These are phyloP conservation scores for Cocos nucifera DNA, from an alignment of 176 grass and related monocot species.

Conservation along the genomic window DNA sequence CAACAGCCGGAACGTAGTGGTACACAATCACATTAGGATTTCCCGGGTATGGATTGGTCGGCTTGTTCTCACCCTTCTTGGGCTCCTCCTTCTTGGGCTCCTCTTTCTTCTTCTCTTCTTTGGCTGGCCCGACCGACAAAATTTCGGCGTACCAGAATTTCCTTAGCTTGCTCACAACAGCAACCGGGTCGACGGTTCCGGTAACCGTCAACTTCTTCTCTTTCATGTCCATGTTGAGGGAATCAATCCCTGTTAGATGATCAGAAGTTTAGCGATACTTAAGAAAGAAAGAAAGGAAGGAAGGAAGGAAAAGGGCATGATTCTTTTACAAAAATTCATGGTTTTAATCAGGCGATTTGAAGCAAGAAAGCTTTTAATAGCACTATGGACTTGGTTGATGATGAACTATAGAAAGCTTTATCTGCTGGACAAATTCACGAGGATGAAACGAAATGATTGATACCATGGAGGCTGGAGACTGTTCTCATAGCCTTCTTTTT, in stretches of 20 bases:
- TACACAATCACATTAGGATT: conserved; percentile 4
- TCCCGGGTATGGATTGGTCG: too few relatives aligned
- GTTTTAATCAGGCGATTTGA: too few relatives aligned
- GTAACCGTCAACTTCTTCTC: conserved; percentile 51
- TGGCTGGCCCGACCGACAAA: conserved; percentile 44
- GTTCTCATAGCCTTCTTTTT: conserved; percentile 66
- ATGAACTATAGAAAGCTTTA: background rate
- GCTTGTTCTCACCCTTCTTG: background rate
- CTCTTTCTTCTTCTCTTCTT: conserved; percentile 57
- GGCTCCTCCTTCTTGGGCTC: conserved; percentile 14
- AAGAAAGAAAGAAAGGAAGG: too few relatives aligned
- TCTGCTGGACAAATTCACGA: background rate
- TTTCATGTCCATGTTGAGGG: conserved; percentile 52
- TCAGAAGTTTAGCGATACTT: too few relatives aligned
- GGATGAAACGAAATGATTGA: background rate
- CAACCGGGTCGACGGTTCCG: conserved; percentile 48
- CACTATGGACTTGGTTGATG: too few relatives aligned
- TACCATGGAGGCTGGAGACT: conserved; percentile 51
- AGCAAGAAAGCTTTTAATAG: too few relatives aligned
- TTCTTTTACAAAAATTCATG: too few relatives aligned
- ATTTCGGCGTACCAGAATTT: conserved; percentile 20
- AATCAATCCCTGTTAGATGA: conserved; percentile 38
- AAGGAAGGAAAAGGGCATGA: too few relatives aligned
- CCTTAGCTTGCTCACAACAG: conserved; percentile 36
- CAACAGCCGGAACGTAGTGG: conserved; percentile 35